phyloP scores from a whole-genome alignment of 2,329 filamentous ascomycete species.

The Penicillium sp. region DNA sequence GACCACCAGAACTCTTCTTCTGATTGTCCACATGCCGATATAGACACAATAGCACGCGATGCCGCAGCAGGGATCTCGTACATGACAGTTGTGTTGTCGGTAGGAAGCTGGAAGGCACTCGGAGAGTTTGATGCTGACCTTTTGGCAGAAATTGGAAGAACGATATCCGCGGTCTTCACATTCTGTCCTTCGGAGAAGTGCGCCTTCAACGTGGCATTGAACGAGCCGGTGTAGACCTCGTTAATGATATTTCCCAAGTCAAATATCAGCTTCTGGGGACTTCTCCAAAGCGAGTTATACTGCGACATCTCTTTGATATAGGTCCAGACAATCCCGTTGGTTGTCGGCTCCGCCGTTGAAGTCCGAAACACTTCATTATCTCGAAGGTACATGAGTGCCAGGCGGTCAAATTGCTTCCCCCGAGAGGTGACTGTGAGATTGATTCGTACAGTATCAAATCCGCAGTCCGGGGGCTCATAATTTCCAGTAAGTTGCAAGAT shows the following conservation, averaged over 20 bases:
- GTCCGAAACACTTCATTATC: conserved; percentile 76
- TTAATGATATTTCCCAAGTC: conserved; percentile 68
- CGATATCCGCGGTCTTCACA: conserved; percentile 49
- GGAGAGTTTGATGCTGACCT: conserved; percentile 39
- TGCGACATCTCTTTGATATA: conserved; percentile 71
- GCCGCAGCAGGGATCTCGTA: conserved; percentile 58
- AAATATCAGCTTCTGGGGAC: conserved; percentile 66
- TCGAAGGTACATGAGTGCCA: conserved; percentile 65
- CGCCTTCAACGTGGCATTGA: conserved; percentile 65
- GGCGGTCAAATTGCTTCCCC: conserved; percentile 64
- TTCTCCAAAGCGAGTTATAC: conserved; percentile 60
- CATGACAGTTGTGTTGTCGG: conserved; percentile 51
- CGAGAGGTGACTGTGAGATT: conserved; percentile 65
- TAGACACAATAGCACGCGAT: conserved; percentile 61
- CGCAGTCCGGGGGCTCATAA: conserved; percentile 59
- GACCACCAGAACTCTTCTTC: conserved; percentile 80
- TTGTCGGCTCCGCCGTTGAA: conserved; percentile 69
- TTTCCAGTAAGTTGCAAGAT: conserved; percentile 36
- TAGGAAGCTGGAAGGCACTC: conserved; percentile 61
- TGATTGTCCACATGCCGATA: conserved; percentile 68
- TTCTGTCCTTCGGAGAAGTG: conserved; percentile 54
- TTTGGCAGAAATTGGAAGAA: conserved; percentile 51
- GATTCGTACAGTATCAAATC: conserved; percentile 65
- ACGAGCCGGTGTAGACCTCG: conserved; percentile 61
- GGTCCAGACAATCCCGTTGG: conserved; percentile 62